Percentiles rank a stretch among this genome's conserved stretches.
phyloP scores from a whole-genome alignment of 768 basidiomycete species.

The Russula sp. region DNA sequence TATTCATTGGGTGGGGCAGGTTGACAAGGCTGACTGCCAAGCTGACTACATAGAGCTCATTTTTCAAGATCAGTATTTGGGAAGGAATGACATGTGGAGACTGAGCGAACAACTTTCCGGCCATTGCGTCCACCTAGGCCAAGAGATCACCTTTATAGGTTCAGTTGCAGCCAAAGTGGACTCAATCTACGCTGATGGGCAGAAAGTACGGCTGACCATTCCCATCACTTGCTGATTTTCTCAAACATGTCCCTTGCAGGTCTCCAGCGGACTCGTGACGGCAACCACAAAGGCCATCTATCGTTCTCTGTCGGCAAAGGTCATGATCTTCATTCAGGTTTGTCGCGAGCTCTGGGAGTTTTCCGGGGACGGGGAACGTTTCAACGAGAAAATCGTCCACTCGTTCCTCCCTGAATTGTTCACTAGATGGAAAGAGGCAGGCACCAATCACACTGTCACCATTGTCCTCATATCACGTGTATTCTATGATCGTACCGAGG shows the following conservation, averaged over 20 bases:
- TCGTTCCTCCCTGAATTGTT: conserved; percentile 92
- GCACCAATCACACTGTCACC: conserved; percentile 89
- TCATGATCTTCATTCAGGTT: conserved; percentile 94
- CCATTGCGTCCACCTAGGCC: conserved; percentile 75
- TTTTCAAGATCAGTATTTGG: conserved; percentile 94
- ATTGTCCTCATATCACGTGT: conserved; percentile 93
- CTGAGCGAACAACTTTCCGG: conserved; percentile 76
- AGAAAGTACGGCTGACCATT: conserved; percentile 42
- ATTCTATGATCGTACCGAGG: conserved; percentile 75
- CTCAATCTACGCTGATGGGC: conserved; percentile 63
- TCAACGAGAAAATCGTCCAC: conserved; percentile 96
- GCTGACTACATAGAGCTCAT: conserved; percentile 84
- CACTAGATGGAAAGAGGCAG: conserved; percentile 71
- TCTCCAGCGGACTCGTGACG: conserved; percentile 77
- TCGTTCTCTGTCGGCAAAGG: conserved; percentile 84
- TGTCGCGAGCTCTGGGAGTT: conserved; percentile 97
- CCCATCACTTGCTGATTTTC: neutral
- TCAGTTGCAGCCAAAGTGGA: conserved; percentile 78
- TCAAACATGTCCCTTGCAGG: conserved; percentile 36
- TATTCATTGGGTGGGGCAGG: conserved; percentile 38
- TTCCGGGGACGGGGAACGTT: conserved; percentile 91
- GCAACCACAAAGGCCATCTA: conserved; percentile 83
- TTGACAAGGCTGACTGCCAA: conserved; percentile 53
- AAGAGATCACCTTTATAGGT: conserved; percentile 83
- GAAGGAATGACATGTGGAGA: conserved; percentile 96